These are phyloP conservation scores for Oryza meridionalis DNA, from an alignment of 176 grass and related monocot species.

Conservation along the genomic window DNA sequence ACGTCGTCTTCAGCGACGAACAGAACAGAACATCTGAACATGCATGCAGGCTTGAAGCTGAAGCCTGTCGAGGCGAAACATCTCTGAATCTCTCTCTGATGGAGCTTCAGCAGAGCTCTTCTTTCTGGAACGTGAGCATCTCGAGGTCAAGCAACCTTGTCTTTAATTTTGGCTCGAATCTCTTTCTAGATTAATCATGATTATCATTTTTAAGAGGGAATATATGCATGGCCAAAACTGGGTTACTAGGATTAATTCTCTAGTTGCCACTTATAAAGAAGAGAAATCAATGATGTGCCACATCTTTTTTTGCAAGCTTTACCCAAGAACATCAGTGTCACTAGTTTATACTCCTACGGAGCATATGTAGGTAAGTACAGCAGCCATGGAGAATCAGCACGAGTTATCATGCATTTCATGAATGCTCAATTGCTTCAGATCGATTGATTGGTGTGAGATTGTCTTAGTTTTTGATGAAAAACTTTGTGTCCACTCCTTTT, in stretches of 20 bases:
- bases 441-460: neutral
- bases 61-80: slow-evolving; percentile 16
- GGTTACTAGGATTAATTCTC: neutral
- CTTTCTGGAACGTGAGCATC: slow-evolving; percentile 20
- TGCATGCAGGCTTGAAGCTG: neutral
- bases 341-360: neutral
- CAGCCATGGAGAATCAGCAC: neutral
- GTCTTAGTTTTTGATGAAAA: neutral
- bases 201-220: neutral
- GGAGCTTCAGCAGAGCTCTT: neutral
- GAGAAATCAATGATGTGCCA: no score
- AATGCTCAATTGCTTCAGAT: neutral
- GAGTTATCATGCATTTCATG: neutral
- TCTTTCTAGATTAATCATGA: neutral
- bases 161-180: neutral
- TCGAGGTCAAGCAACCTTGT: neutral
- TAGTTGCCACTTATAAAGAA: neutral
- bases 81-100: neutral
- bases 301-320: neutral
- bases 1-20: neutral
- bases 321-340: slow-evolving; percentile 18
- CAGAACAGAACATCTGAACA: neutral
- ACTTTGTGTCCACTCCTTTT: slow-evolving; percentile 16
- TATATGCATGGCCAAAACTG: neutral
- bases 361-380: neutral